phyloP scores from a whole-genome alignment of 2,329 filamentous ascomycete species.

The Fusarium nurragi region DNA sequence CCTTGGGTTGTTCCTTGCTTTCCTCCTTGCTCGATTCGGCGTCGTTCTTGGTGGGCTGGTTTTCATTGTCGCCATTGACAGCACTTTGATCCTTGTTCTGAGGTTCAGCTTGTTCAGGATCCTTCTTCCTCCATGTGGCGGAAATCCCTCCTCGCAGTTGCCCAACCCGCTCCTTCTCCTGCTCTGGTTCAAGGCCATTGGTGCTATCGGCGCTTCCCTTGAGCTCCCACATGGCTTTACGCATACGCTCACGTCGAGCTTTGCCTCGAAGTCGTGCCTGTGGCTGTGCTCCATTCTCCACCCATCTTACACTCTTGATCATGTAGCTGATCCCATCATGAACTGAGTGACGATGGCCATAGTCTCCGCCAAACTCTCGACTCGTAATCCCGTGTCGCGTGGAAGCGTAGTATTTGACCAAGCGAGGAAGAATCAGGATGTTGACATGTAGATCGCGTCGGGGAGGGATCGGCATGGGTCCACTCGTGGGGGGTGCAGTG shows the following conservation, averaged over 20 bases:
- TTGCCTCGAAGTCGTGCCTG: conserved; percentile 66
- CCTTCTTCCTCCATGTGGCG: conserved; percentile 49
- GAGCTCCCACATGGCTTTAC: conserved; percentile 64
- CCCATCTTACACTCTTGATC: conserved; percentile 83
- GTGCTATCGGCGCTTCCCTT: conserved; percentile 51
- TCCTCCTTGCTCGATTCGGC: conserved; percentile 10
- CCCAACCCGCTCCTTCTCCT: conserved; percentile 39
- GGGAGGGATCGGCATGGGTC: conserved; percentile 70
- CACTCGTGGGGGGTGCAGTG: conserved; percentile 63
- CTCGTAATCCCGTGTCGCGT: conserved; percentile 85
- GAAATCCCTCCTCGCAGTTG: conserved; percentile 46
- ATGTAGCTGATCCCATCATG: conserved; percentile 93
- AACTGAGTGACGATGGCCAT: conserved; percentile 53
- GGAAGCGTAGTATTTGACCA: conserved; percentile 79
- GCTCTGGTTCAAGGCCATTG: conserved; percentile 41
- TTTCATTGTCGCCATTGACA: conserved; percentile 60
- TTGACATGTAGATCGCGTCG: conserved; percentile 88
- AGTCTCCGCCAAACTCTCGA: conserved; percentile 75
- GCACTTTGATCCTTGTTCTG: conserved; percentile 46
- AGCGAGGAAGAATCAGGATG: conserved; percentile 79
- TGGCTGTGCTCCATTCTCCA: conserved; percentile 75
- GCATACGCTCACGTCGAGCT: conserved; percentile 65
- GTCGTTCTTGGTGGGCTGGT: conserved; percentile 45
- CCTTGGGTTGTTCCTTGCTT: conserved; percentile 34
- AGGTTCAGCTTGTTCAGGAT: conserved; percentile 35